Evolutionary conservation across 129 eudicot species (phyloP).

Genomic region (Chrysanthemum makinoi): DNA sequence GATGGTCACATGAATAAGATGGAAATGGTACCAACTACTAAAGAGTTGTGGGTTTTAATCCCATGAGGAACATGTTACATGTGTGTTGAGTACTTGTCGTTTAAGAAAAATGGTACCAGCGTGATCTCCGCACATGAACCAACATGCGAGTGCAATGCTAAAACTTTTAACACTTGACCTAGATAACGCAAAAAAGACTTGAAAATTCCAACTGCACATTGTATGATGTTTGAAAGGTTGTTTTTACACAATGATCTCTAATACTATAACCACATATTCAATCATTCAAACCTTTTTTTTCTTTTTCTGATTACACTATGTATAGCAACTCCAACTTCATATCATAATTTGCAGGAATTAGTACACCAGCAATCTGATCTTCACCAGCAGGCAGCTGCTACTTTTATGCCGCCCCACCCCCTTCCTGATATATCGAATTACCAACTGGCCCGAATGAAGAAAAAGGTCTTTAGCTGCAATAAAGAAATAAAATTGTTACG

Average conservation of each 20-base stretch:
- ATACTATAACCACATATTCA: constrained; percentile 26
- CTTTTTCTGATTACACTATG: constrained; percentile 14
- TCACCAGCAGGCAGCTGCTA: constrained; percentile 3
- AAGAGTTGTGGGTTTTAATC: too few species aligned
- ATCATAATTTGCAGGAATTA: constrained; percentile 17
- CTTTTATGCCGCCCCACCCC: not conserved
- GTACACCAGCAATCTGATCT: constrained; percentile 7
- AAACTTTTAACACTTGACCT: not conserved
- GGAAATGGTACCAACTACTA: too few species aligned
- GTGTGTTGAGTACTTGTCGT: too few species aligned
- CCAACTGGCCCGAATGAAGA: not conserved
- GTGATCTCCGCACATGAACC: too few species aligned
- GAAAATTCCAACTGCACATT: constrained; percentile 33
- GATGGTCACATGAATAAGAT: too few species aligned
- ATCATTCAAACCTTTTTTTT: constrained; percentile 22
- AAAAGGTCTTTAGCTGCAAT: constrained; percentile 19
- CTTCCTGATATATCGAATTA: not conserved
- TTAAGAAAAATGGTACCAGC: too few species aligned
- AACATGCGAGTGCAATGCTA: too few species aligned
- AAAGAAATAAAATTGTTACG: constrained; percentile 1
- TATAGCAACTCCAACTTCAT: constrained; percentile 17
- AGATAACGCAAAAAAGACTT: not conserved
- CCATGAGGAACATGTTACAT: too few species aligned
- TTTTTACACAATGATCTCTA: constrained; percentile 34
- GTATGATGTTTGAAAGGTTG: constrained; percentile 31